Evolutionary conservation across 768 basidiomycete species (phyloP).

Genomic region (Lentinula raphanica): DNA sequence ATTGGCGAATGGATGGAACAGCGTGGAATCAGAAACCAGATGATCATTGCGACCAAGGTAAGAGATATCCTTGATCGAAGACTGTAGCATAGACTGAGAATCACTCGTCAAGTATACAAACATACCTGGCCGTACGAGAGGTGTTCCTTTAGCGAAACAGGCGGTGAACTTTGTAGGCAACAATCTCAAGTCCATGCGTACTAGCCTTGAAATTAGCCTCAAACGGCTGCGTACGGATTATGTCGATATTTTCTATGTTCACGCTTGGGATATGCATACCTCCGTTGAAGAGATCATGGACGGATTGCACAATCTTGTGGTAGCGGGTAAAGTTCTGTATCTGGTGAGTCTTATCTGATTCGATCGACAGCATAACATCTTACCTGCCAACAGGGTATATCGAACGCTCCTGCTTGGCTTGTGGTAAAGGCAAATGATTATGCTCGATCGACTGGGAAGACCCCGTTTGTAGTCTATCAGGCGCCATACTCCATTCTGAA

Average conservation of each 20-base stretch:
- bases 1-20: conserved; percentile 50
- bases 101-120: conserved; percentile 3
- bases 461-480: conserved; percentile 44
- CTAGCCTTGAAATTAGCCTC: conserved; percentile 31
- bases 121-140: conserved; percentile 22
- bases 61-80: background rate
- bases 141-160: conserved; percentile 19
- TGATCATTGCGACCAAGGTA: conserved; percentile 45
- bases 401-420: conserved; percentile 34
- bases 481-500: conserved; percentile 30
- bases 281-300: conserved; percentile 43
- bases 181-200: conserved; percentile 30
- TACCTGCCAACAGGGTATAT: conserved; percentile 28
- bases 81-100: background rate
- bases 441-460: conserved; percentile 33
- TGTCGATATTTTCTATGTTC: conserved; percentile 41
- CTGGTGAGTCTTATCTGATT: conserved; percentile 5
- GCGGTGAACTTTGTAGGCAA: conserved; percentile 45
- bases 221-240: conserved; percentile 37
- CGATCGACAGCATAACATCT: background rate
- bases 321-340: conserved; percentile 39
- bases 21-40: conserved; percentile 39
- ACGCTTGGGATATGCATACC: conserved; percentile 43
- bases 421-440: conserved; percentile 37
- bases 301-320: conserved; percentile 38